Evolutionary conservation across 352 stramenopile species (phyloP).

Genomic region (Thraustochytrium sp.): DNA sequence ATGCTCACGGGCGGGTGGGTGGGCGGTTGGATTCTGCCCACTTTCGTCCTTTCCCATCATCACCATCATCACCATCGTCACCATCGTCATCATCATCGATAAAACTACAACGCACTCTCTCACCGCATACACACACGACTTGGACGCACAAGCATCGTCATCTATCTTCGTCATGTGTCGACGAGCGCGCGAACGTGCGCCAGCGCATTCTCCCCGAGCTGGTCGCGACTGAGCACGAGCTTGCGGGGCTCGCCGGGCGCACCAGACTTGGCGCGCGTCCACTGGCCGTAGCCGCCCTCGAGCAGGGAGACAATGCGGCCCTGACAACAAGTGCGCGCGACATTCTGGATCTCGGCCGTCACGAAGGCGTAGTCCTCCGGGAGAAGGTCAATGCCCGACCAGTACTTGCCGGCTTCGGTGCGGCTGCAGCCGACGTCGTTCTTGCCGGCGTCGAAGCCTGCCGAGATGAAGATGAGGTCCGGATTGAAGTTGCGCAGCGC

Average conservation of each 20-base stretch:
- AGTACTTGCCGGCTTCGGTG: constrained; percentile 49
- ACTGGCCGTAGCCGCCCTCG: constrained; percentile 80
- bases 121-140: not conserved
- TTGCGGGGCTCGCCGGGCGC: not conserved
- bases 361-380: constrained; percentile 75
- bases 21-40: not conserved
- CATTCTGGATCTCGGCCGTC: constrained; percentile 69
- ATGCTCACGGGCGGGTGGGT: not conserved
- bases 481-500: constrained; percentile 64
- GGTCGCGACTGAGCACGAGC: constrained; percentile 27
- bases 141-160: not conserved
- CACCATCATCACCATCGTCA: not conserved
- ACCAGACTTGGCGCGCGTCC: not conserved
- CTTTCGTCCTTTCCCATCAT: not conserved
- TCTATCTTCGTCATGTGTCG: not conserved
- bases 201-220: constrained; percentile 16
- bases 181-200: not conserved
- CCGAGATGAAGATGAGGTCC: constrained; percentile 68
- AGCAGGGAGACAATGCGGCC: constrained; percentile 86
- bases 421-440: constrained; percentile 63
- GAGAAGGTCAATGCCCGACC: constrained; percentile 58
- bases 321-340: constrained; percentile 84
- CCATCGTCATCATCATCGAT: not conserved
- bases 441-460: constrained; percentile 69
- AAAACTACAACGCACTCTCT: not conserved